Conservation (phyloP, 139 green algal species). For the Coccomyxa sp. region DNA sequence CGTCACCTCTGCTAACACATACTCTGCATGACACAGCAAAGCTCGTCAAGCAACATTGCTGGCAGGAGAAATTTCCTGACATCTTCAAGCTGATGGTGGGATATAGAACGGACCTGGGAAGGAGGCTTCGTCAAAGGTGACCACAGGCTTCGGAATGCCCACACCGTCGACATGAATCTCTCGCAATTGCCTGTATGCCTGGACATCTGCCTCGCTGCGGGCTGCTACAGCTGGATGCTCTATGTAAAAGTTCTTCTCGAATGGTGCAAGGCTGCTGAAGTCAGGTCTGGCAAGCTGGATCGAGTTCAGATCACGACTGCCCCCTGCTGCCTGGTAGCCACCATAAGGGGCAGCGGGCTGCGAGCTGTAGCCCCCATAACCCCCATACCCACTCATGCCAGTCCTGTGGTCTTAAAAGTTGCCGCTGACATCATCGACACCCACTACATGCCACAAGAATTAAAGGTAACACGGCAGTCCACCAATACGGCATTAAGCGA, state of each 20-base stretch:
- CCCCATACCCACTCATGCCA: slow-evolving; percentile 5
- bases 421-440: background rate
- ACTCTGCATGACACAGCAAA: slow-evolving; percentile 48
- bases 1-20: slow-evolving; percentile 80
- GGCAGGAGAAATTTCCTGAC: no score
- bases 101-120: slow-evolving; percentile 49
- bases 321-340: slow-evolving; percentile 11
- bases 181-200: slow-evolving; percentile 54
- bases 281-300: slow-evolving; percentile 61
- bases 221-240: slow-evolving; percentile 80
- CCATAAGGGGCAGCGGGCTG: no score
- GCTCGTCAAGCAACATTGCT: background rate
- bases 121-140: slow-evolving; percentile 74
- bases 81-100: background rate
- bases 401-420: slow-evolving; percentile 3
- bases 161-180: slow-evolving; percentile 63
- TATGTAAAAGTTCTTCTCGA: slow-evolving; percentile 94
- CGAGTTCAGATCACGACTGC: slow-evolving; percentile 60
- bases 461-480: no score
- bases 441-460: no score
- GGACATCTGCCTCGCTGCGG: slow-evolving; percentile 59
- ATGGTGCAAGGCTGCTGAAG: slow-evolving; percentile 74
- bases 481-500: no score
- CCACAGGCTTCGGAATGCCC: slow-evolving; percentile 62
- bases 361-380: slow-evolving; percentile 2